Percentiles rank a stretch among this genome's conserved stretches.
Evolutionary conservation across 176 grass and related monocot species (phyloP).

Genomic region (Avena eriantha): DNA sequence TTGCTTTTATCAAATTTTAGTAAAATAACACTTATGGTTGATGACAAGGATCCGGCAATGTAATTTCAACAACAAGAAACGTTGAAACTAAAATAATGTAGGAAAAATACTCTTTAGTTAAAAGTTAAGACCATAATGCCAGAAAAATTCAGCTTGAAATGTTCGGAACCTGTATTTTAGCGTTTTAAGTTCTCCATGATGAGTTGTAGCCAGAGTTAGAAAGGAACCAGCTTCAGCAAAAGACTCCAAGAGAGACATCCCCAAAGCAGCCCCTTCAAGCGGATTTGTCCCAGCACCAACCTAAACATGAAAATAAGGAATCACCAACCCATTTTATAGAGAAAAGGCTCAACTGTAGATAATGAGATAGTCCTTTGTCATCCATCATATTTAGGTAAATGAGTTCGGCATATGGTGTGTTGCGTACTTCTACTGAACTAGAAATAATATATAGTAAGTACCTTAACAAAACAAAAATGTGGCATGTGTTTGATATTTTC

Average conservation of each 20-base stretch:
- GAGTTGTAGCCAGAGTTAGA: conserved; percentile 77
- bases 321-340: conserved; percentile 1
- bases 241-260: conserved; percentile 84
- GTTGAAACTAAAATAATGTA: conserved; percentile 7
- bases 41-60: background rate
- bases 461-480: background rate
- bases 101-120: background rate
- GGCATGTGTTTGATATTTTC: conserved; percentile 17
- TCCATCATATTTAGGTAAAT: conserved; percentile 20
- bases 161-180: conserved; percentile 76
- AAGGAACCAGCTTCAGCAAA: conserved; percentile 73
- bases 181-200: conserved; percentile 89
- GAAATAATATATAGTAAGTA: conserved; percentile 4
- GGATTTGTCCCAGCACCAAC: conserved; percentile 90
- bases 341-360: conserved; percentile 24
- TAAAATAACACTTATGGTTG: background rate
- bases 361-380: conserved; percentile 27
- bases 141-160: conserved; percentile 38
- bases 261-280: conserved; percentile 85
- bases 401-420: conserved; percentile 3
- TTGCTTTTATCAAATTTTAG: background rate
- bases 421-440: background rate
- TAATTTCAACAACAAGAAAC: background rate
- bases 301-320: conserved; percentile 32
- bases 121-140: conserved; percentile 11